Base-by-base conservation (phyloP, 2,329 filamentous ascomycete species). In the Rhynchosporium secalis region DNA sequence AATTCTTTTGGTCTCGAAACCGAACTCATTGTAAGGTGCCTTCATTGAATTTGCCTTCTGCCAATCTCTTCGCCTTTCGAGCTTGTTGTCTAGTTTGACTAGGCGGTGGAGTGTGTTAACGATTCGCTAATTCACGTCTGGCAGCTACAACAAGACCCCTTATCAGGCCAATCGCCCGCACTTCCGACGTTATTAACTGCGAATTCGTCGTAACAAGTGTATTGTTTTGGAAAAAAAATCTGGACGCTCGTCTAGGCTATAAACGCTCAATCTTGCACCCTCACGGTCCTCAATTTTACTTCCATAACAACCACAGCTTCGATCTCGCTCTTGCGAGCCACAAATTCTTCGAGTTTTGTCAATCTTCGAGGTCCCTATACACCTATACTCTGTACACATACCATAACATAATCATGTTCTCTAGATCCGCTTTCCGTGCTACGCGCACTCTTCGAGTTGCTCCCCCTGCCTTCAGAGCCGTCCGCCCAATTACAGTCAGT, bases 401-500 rank as follows among this genome's bases (percentile, higher is more conserved):
- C 49, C 26, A 47, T n/a, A 56, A 40, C 43, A 13, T 54, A 47
- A 69, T 45, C 13, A 72, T 72, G 70, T 69, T 70, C 57, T 65
- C 66, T 36, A 65, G 69, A 56, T 63, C 65, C 51, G 54, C 66
- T 38, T 49, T 70, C 43, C 66, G 69, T 31, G 62, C 60, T 56
- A 56, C 58, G 31, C 62, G 60, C 47, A 36, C 62, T 8, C 28
- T 45, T 28, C 60, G 62, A 20, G 56, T 61, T 55, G 60, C 62
- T 41, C 43, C 63, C 28, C 29, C 65, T 7, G 29, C 48, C n/a
- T 51, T 64, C 55, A 70, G 64, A 56, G 64, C 66, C 31, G 52
- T 67, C 10, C 64, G 68, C 29, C 65, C 69, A n/a, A 71, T 72
- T 62, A 67, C 66, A n/a, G 58, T 63, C 41, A 64, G 56, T 5